Evolutionary conservation across 2,329 filamentous ascomycete genomes (phyloP).

Genomic region (Penicillium palitans): DNA sequence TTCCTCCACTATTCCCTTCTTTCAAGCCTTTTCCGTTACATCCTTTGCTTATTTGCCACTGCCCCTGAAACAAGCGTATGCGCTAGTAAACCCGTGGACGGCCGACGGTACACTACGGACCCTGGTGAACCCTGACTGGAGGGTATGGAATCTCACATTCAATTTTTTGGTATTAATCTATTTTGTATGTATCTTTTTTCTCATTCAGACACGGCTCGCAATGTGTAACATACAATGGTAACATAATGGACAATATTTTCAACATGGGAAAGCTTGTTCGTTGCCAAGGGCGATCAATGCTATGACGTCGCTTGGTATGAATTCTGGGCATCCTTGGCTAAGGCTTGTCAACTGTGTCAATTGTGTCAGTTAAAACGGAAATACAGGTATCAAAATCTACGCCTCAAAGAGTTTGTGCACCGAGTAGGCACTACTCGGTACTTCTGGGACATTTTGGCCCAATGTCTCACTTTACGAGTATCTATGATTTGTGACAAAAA

Average conservation of each 20-base stretch:
- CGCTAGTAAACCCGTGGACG: constrained; percentile 3
- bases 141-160: neutral
- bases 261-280: constrained; percentile 7
- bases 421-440: neutral
- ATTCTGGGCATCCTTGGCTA: constrained; percentile 3
- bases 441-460: too few species aligned
- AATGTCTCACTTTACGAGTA: neutral
- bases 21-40: neutral
- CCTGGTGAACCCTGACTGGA: constrained; percentile 1
- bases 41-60: constrained; percentile 7
- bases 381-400: neutral
- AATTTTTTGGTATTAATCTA: neutral
- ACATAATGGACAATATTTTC: neutral
- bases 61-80: constrained; percentile 5
- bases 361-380: too few species aligned
- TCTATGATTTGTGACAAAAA: neutral
- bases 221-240: neutral
- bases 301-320: neutral
- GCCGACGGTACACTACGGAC: neutral
- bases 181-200: too few species aligned
- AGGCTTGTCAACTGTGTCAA: neutral
- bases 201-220: neutral
- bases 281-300: constrained; percentile 11
- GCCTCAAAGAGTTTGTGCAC: neutral
- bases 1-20: neutral